Conservation (phyloP, 2,329 filamentous ascomycete species). For the Neurospora crassa region DNA sequence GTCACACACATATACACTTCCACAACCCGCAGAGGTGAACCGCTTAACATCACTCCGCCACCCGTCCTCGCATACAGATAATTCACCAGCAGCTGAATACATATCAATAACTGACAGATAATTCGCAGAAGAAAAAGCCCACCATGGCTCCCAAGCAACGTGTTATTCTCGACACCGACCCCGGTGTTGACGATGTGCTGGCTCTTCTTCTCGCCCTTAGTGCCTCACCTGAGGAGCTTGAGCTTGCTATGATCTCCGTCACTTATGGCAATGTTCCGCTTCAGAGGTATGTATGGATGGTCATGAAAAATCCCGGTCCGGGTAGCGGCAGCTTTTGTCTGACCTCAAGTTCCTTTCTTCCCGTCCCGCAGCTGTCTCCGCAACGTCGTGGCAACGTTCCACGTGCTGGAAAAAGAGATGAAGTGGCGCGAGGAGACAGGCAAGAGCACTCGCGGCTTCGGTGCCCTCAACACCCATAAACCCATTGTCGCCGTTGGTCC, state of each 20-base stretch:
- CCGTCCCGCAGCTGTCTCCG: slow-evolving; percentile 57
- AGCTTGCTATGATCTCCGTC: slow-evolving; percentile 75
- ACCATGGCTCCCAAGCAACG: slow-evolving; percentile 58
- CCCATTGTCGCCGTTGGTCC: slow-evolving; percentile 83
- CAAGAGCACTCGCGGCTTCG: slow-evolving; percentile 57
- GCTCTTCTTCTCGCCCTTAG: slow-evolving; percentile 82
- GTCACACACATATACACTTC: not conserved
- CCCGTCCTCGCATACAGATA: not conserved
- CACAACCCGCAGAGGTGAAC: not conserved
- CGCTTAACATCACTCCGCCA: not conserved
- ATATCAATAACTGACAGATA: not conserved
- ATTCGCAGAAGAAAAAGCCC: not conserved
- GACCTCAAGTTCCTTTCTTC: not conserved
- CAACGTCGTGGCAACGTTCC: slow-evolving; percentile 84
- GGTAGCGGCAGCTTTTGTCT: not conserved
- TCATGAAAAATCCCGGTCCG: not conserved
- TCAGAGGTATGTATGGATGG: slow-evolving; percentile 47
- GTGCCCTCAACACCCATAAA: slow-evolving; percentile 60
- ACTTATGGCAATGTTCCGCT: slow-evolving; percentile 93
- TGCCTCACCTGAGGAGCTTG: slow-evolving; percentile 71
- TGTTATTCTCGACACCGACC: slow-evolving; percentile 95
- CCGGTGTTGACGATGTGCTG: slow-evolving; percentile 85
- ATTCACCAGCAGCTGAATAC: not conserved
- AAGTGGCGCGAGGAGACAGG: slow-evolving; percentile 68
- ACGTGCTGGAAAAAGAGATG: slow-evolving; percentile 82